phyloP scores from a whole-genome alignment of 2,329 filamentous ascomycete species.

The Pseudogymnoascus sp. region DNA sequence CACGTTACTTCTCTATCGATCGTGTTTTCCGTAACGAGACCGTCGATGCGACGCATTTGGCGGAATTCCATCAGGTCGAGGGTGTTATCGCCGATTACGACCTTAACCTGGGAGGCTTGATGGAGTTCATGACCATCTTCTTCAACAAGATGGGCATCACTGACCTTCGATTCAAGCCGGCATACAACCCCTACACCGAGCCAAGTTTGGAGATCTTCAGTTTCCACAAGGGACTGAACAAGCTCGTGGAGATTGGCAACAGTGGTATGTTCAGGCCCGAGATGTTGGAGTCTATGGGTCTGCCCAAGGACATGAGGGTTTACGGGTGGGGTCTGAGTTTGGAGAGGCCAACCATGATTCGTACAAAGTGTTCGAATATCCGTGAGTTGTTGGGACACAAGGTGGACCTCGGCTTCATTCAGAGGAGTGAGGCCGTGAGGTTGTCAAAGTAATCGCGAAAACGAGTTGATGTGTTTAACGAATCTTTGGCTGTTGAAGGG shows the following conservation, averaged over 20 bases:
- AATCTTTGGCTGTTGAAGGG: slow-evolving; percentile 6
- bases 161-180: slow-evolving; percentile 87
- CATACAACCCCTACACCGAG: slow-evolving; percentile 93
- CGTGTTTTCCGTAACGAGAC: slow-evolving; percentile 97
- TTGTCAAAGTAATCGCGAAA: slow-evolving; percentile 44
- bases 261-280: slow-evolving; percentile 98
- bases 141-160: slow-evolving; percentile 92
- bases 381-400: slow-evolving; percentile 89
- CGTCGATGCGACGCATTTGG: slow-evolving; percentile 91
- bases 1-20: slow-evolving; percentile 98
- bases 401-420: slow-evolving; percentile 87
- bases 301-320: slow-evolving; percentile 84
- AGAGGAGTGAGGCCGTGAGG: slow-evolving; percentile 82
- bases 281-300: slow-evolving; percentile 90
- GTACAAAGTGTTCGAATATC: slow-evolving; percentile 63
- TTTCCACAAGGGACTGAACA: slow-evolving; percentile 79
- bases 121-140: slow-evolving; percentile 92
- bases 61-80: slow-evolving; percentile 98
- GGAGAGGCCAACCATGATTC: slow-evolving; percentile 97
- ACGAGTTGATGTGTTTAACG: slow-evolving; percentile 35
- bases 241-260: slow-evolving; percentile 96
- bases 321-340: slow-evolving; percentile 90
- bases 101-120: slow-evolving; percentile 82
- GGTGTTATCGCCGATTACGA: slow-evolving; percentile 97
- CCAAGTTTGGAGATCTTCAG: slow-evolving; percentile 98